These are phyloP conservation scores for Scalesia atractyloides DNA, from an alignment of 129 eudicot genomes.

Conservation along the genomic window DNA sequence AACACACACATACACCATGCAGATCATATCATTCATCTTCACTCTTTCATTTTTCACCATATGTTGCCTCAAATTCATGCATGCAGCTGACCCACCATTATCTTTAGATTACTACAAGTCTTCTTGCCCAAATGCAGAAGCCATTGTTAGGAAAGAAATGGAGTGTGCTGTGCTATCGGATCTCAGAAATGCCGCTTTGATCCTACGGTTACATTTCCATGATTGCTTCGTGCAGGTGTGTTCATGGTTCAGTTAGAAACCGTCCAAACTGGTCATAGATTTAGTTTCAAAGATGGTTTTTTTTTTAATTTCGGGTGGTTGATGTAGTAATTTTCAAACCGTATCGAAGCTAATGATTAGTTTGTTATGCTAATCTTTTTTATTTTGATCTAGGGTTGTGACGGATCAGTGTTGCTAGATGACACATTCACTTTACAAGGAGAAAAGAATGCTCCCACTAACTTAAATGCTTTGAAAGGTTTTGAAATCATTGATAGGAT, in stretches of 20 bases:
- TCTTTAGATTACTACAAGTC: conserved; percentile 74
- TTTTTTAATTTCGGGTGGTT: no score
- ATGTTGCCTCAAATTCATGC: conserved; percentile 27
- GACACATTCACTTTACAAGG: conserved; percentile 76
- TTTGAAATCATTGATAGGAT: conserved; percentile 80
- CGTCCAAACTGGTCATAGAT: no score
- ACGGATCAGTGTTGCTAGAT: conserved; percentile 89
- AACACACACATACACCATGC: conserved; percentile 33
- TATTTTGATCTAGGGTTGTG: conserved; percentile 70
- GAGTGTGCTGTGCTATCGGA: conserved; percentile 82
- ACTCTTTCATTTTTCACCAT: conserved; percentile 31
- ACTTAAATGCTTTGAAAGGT: conserved; percentile 72
- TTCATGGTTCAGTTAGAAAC: no score
- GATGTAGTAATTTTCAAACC: no score
- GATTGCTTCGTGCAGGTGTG: conserved; percentile 92
- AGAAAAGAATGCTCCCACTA: conserved; percentile 79
- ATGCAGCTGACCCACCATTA: conserved; percentile 64
- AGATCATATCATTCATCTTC: conserved; percentile 32
- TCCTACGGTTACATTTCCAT: conserved; percentile 82
- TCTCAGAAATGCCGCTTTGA: conserved; percentile 84
- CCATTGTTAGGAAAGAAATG: conserved; percentile 81
- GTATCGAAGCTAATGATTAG: not conserved
- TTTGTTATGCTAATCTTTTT: not conserved
- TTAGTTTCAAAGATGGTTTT: no score
- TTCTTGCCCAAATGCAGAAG: conserved; percentile 64